Conservation (phyloP, 169 alveolate genomes). For the Theileria annulata region DNA sequence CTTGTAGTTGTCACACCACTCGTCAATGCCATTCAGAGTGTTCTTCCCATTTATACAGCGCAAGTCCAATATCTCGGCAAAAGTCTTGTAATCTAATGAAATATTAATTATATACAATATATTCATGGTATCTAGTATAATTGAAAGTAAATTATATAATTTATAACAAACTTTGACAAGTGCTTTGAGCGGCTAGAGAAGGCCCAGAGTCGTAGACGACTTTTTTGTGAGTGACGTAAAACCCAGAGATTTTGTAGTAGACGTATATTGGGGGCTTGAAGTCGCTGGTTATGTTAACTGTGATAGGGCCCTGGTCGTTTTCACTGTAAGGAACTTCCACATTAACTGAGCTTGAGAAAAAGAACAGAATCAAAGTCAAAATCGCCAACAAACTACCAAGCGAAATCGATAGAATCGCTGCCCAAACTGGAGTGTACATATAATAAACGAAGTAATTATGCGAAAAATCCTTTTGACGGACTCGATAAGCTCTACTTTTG, state of each 20-base stretch:
- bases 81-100: conserved; percentile 32
- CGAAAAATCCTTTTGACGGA: conserved; percentile 53
- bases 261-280: conserved; percentile 56
- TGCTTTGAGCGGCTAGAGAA: conserved; percentile 4
- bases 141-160: neutral
- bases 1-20: conserved; percentile 35
- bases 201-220: conserved; percentile 62
- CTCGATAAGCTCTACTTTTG: conserved; percentile 33
- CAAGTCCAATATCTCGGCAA: conserved; percentile 54
- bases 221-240: conserved; percentile 55
- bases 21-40: conserved; percentile 60
- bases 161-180: conserved; percentile 41
- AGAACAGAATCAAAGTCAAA: conserved; percentile 10
- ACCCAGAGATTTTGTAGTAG: conserved; percentile 54
- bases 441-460: conserved; percentile 35
- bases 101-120: neutral
- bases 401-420: conserved; percentile 12
- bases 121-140: neutral
- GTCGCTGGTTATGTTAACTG: conserved; percentile 10
- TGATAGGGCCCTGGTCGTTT: conserved; percentile 31
- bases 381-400: conserved; percentile 37
- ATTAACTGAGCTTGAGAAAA: conserved; percentile 32
- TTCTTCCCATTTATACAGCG: conserved; percentile 59
- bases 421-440: conserved; percentile 56
- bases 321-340: conserved; percentile 48